Base-by-base conservation (phyloP, 495 filamentous ascomycete genomes). In the Penicillium nucicola region DNA sequence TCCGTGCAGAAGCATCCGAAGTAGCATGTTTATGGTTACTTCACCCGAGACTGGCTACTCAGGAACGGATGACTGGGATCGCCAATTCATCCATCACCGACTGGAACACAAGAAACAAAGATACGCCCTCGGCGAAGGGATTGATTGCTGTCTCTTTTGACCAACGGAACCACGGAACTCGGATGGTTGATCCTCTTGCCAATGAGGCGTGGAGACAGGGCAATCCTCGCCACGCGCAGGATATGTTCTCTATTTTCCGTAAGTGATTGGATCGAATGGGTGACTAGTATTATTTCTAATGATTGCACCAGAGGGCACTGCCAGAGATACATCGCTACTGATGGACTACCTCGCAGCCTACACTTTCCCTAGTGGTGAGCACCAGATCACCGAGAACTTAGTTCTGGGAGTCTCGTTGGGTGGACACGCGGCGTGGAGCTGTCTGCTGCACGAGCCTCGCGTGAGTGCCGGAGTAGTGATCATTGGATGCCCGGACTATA, bases 401-500 rank as follows among this genome's bases (percentile, higher is more conserved):
- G 85, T 86, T 3, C 70, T 93, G 5, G 93, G 93, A 1, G 76
- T 96, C 12, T 92, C 87, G 5, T 75, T 97, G 0, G 93, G 93
- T 8, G 93, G 89, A 3, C 93, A 98, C 62, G 84, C 88, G 17
- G 86, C 87, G 1, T 98, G 92, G 87, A 84, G 91, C 57, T 74
- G 84, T 10, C 64, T 96, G 32, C 76, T 96, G 35, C 80, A 84
- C 32, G 91, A 96, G 19, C 82, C 87, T 23, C 77, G 91, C 45
- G 77, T 97, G 34, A 82, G 73, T 7, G 83, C 89, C 3, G 90
- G 80, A 0, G 80, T 95, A 8, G 75, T 88, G 19, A 78, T 96
- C 30, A 87, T 98, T 44, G 93, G 92, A 13, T 95, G 90, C 65
- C 89, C 92, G 0, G 92, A 98, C 69, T 96, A 86, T 60, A 78